Base-by-base conservation (phyloP, 768 basidiomycete species). In the Calocybe gangraenosa region DNA sequence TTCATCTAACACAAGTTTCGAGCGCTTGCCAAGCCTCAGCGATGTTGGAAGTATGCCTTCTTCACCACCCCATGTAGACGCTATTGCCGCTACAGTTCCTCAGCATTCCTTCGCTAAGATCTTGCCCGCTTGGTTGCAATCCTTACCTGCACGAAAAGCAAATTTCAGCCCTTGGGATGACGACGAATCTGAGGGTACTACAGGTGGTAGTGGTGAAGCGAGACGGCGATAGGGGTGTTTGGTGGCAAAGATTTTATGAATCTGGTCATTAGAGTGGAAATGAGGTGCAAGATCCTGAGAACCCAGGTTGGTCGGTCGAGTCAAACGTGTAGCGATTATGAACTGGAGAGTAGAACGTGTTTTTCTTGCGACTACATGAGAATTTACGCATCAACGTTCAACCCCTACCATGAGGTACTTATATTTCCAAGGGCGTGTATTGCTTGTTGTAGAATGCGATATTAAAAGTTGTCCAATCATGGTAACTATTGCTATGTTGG, bases 121-220 rank as follows among this genome's bases (percentile, higher is more conserved):
- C 35, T 61, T 84, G 41, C 81, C 83, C n/a, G 72, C 78, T 37
- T 86, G 85, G 87, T 60, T 87, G 49, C 78, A 80, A 54, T 69
- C 77, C n/a, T 58, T 85, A 48, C 82, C 84, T 30, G 71, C 77
- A 51, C 73, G 78, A 49, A 87, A 86, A 66, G 69, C 78, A 47
- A 84, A 83, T 48, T 90, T 88, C 58, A 88, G 85, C 56, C 87
- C 87, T 23, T 89, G 86, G 86, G 87, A 83, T 38, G 86, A 88
- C 55, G 86, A 87, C 50, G 83, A 83, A 46, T 63, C 58, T 3
- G 55, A 51, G 25, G 25, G 5, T 21, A 38, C 42, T 18, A 46
- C 25, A 20, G 47, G 39, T 22, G 44, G 40, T 34, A 46, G 51
- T 19, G 41, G 37, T 21, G 36, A 18, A 40, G 51, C 41, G 41